Evolutionary conservation across 257 asterid genomes (phyloP), one percentile per base, ranked within the genome.

Genomic region (Coffea eugenioides): DNA sequence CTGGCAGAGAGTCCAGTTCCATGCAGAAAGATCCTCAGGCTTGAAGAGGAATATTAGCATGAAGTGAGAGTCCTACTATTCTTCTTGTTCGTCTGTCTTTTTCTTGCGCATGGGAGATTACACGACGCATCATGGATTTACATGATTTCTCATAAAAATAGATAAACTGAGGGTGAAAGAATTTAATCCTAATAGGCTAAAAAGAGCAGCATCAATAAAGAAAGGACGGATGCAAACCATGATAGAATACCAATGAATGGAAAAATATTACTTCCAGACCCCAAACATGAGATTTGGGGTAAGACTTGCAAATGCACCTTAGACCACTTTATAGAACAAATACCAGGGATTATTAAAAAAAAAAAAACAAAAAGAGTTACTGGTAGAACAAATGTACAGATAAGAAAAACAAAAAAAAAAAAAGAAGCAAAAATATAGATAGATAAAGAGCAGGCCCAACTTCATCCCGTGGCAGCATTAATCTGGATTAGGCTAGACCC

Each of bases 401-500:
- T 39, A 39, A 39, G 43, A 39, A 39, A 39, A 39, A 39, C 41
- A 25, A 68, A 68, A 68, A 68, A 5, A 45, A 36, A 68, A 5
- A 45, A 8, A 43, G 14, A 68, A 68, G 46, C 5, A 12, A 68
- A 36, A 36, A 14, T 1, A 27, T 27, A 27, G 27, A 23, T 5
- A 4, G 51, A 39, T 25, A 13, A 52, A 52, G 4, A 69, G 5
- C 13, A 34, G 71, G 41, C 43, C 45, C 23, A 66, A 66, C 16
- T 68, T 34, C 48, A 34, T 16, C 36, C 36, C 34, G 10, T 68
- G 72, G 25, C 20, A 36, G 31, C 31, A 69, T 20, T 31, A 39
- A 69, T 23, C 21, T 45, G 34, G n/a, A 64, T 79, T 77, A 82
- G 70, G 86, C 84, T 71, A 59, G 86, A 46, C 73, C 18, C 70